Base-by-base conservation (phyloP, 2,329 filamentous ascomycete species). In the Verticillium nubilum region DNA sequence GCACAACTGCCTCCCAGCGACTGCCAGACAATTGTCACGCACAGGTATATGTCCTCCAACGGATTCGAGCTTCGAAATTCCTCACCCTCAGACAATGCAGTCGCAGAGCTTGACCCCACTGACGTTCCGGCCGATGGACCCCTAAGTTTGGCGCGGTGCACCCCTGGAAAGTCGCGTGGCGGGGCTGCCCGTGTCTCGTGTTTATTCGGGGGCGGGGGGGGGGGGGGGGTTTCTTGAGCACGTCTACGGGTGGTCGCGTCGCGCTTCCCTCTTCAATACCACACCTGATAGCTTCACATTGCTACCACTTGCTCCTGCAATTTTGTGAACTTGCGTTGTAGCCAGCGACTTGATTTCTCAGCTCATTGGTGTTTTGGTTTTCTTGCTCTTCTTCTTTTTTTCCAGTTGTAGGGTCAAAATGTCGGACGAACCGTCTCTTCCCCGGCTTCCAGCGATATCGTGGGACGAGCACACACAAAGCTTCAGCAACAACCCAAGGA, bases 391-490 rank as follows among this genome's bases (percentile, higher is more conserved):
- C n/a, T n/a, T n/a, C n/a, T n/a, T n/a, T n/a, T n/a, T n/a, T n/a
- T n/a, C n/a, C n/a, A n/a, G n/a, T 17, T 29, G n/a, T 10, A 31
- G 26, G 23, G 13, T 19, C 26, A 26, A 61, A 59, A 76, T 77
- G 73, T 67, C 73, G 10, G 76, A 79, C 26, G 77, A 80, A 63
- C 73, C 73, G 13, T 71, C 74, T 15, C 69, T 80, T 17, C 78
- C 78, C 31, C 67, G 63, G 23, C 70, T 79, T 17, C 73, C 73
- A 2, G 71, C 69, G 13, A 67, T 75, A 31, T 73, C 72, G 31
- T 74, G 74, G 74, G 67, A 78, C 60, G 70, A 73, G 61, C 65
- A 72, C 42, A 73, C 73, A 1, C 72, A 76, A 61, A 72, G 66
- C 65, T 74, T 78, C 60, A 72, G 68, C 65, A 73, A 74, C 33